These are phyloP conservation scores for Fusarium lyarnte DNA, from an alignment of 2,329 filamentous ascomycete genomes.

Conservation along the genomic window DNA sequence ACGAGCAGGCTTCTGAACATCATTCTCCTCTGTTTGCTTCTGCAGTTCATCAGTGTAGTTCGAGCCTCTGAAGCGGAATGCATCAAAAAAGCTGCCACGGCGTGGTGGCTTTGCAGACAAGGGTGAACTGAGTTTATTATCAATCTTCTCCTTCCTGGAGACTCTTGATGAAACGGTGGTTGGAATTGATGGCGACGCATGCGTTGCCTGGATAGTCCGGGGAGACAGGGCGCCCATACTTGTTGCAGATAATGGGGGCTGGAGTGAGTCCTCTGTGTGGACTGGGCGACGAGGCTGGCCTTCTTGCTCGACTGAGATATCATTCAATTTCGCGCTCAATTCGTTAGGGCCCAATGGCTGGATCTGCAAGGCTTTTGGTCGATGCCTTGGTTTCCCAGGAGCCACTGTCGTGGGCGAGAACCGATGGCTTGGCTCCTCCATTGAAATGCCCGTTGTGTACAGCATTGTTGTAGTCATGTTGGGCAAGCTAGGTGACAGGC, in stretches of 20 bases:
- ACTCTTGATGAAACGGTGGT: constrained; percentile 6
- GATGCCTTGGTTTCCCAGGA: constrained; percentile 31
- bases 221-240: constrained; percentile 19
- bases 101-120: constrained; percentile 20
- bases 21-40: constrained; percentile 29
- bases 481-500: not conserved
- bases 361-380: constrained; percentile 40
- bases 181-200: not conserved
- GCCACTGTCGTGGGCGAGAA: constrained; percentile 7
- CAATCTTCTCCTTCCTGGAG: constrained; percentile 14
- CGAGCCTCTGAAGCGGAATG: constrained; percentile 39
- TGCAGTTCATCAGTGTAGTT: constrained; percentile 36
- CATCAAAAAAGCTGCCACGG: constrained; percentile 37
- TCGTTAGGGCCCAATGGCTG: constrained; percentile 63
- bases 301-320: constrained; percentile 63
- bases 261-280: constrained; percentile 43
- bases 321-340: constrained; percentile 60
- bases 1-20: constrained; percentile 17
- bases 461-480: constrained; percentile 36
- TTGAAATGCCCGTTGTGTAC: constrained; percentile 29
- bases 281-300: constrained; percentile 30
- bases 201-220: constrained; percentile 3
- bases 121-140: constrained; percentile 3
- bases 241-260: constrained; percentile 11
- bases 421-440: constrained; percentile 21